These are phyloP conservation scores for Coprinopsis sp. DNA, from an alignment of 768 basidiomycete genomes.

Conservation along the genomic window DNA sequence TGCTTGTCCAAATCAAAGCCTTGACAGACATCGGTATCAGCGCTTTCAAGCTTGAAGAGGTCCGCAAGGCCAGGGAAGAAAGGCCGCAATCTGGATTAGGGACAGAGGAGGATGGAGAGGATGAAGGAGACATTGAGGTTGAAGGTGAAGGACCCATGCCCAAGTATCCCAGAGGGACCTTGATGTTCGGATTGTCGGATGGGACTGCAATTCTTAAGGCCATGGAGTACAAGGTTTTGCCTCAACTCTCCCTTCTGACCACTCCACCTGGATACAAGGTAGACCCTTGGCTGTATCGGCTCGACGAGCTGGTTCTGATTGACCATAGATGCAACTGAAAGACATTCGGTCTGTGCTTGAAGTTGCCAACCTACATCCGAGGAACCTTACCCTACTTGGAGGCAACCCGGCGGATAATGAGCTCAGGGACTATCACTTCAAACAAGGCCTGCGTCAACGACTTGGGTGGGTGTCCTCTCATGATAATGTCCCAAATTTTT, in stretches of 20 bases:
- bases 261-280: slow-evolving; percentile 87
- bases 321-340: slow-evolving; percentile 59
- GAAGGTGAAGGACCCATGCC: slow-evolving; percentile 75
- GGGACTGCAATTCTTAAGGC: slow-evolving; percentile 66
- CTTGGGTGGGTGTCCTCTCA: slow-evolving; percentile 68
- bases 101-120: slow-evolving; percentile 34
- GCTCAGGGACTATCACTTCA: slow-evolving; percentile 54
- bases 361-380: slow-evolving; percentile 73
- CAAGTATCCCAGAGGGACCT: slow-evolving; percentile 76
- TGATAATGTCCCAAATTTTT: background rate
- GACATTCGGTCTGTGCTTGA: slow-evolving; percentile 65
- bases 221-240: slow-evolving; percentile 71
- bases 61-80: slow-evolving; percentile 59
- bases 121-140: slow-evolving; percentile 51
- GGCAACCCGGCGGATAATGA: slow-evolving; percentile 61
- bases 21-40: slow-evolving; percentile 85
- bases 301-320: background rate
- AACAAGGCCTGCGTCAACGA: slow-evolving; percentile 53
- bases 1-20: slow-evolving; percentile 70
- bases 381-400: slow-evolving; percentile 55
- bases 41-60: slow-evolving; percentile 74
- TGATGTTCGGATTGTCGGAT: slow-evolving; percentile 73
- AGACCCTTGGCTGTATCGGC: slow-evolving; percentile 3
- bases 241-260: slow-evolving; percentile 61
- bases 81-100: slow-evolving; percentile 51